Evolutionary conservation across 2,329 filamentous ascomycete species (phyloP).

Genomic region (Stemphylium beticola): DNA sequence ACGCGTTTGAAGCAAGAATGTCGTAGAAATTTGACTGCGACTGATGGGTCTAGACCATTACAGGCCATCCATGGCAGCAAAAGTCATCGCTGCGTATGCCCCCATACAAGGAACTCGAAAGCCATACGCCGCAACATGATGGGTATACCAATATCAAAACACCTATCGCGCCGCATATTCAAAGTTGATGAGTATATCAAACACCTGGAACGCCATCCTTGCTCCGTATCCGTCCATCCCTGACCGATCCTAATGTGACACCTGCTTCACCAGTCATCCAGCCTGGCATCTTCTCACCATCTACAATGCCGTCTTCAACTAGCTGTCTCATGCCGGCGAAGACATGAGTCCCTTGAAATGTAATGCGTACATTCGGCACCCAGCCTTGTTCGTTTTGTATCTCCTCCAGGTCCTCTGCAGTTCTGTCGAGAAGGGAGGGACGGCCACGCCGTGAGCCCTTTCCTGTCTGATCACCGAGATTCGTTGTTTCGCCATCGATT

Average conservation of each 20-base stretch:
- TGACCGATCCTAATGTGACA: constrained; percentile 74
- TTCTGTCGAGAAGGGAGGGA: constrained; percentile 43
- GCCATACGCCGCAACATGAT: constrained; percentile 26
- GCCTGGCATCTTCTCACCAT: constrained; percentile 80
- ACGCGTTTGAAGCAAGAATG: no score
- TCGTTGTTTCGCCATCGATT: constrained; percentile 24
- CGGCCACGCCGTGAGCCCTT: constrained; percentile 36
- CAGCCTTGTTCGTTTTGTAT: constrained; percentile 49
- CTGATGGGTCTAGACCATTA: no score
- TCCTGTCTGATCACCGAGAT: constrained; percentile 20
- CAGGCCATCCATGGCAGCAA: background rate
- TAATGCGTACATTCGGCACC: constrained; percentile 68
- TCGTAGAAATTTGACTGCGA: no score
- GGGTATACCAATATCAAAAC: constrained; percentile 35
- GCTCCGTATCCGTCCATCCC: constrained; percentile 65
- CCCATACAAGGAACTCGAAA: constrained; percentile 9
- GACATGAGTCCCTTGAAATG: constrained; percentile 77
- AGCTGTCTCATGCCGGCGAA: constrained; percentile 81
- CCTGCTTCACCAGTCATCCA: constrained; percentile 92
- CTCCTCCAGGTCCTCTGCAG: constrained; percentile 39
- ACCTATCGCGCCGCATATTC: constrained; percentile 15
- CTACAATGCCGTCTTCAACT: constrained; percentile 76
- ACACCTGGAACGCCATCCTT: constrained; percentile 35
- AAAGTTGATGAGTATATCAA: constrained; percentile 12
- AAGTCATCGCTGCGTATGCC: background rate